A percentile compares a stretch with the other conserved stretches of the same genome.
Evolutionary conservation across 192 early-diverging fungal species (phyloP).

Genomic region (Entomortierella beljakovae): DNA sequence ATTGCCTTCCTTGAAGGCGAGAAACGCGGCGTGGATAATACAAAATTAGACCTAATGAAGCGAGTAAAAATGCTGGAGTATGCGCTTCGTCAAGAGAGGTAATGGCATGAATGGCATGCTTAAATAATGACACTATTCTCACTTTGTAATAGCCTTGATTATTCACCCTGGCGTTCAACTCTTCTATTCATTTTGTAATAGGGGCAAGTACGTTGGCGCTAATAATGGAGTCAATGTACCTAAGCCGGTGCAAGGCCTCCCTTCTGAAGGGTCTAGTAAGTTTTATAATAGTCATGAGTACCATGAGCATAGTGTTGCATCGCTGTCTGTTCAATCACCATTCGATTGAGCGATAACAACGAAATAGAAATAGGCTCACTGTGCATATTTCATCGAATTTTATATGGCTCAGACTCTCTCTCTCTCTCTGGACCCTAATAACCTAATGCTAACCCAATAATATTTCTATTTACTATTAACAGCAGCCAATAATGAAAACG

Average conservation of each 20-base stretch:
- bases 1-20: constrained; percentile 85
- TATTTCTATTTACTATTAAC: constrained; percentile 4
- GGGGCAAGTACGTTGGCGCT: constrained; percentile 49
- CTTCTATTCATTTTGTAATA: neutral
- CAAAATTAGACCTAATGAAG: constrained; percentile 78
- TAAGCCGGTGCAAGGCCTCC: constrained; percentile 5
- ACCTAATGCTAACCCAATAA: neutral
- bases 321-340: neutral
- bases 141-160: neutral
- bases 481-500: constrained; percentile 6
- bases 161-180: neutral
- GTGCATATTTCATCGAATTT: neutral
- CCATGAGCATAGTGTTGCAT: neutral
- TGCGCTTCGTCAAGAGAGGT: constrained; percentile 82
- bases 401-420: too few relatives aligned
- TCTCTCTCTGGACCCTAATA: neutral
- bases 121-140: neutral
- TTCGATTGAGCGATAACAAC: neutral
- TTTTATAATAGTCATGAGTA: neutral
- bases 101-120: too few relatives aligned
- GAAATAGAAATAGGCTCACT: neutral
- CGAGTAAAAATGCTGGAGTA: constrained; percentile 92
- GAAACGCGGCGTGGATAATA: constrained; percentile 76
- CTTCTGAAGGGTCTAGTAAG: constrained; percentile 9
- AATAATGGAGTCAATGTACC: constrained; percentile 8